Conservation (phyloP, 106 monocot species). For the Allium sativum region DNA sequence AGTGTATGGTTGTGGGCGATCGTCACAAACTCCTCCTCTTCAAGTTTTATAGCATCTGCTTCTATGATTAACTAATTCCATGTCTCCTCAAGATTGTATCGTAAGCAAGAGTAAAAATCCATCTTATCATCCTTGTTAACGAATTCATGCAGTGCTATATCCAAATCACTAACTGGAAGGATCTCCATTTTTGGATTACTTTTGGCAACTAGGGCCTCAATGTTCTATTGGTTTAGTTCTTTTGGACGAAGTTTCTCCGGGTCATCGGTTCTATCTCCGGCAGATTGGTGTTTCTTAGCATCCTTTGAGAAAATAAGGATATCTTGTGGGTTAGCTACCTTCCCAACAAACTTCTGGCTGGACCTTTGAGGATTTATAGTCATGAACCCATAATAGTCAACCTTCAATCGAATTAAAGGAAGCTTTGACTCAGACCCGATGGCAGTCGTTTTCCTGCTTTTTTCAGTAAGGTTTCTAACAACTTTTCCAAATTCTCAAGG, state of each 20-base stretch:
- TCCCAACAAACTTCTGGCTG: slow-evolving; percentile 98
- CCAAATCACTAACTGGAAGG: slow-evolving; percentile 96
- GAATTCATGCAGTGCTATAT: slow-evolving; percentile 95
- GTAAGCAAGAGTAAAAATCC: slow-evolving; percentile 87
- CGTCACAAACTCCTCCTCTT: slow-evolving; percentile 65
- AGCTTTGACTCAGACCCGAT: slow-evolving; percentile 71
- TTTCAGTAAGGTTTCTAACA: slow-evolving; percentile 81
- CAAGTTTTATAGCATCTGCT: slow-evolving; percentile 51
- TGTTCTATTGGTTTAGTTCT: slow-evolving; percentile 97
- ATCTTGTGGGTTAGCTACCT: slow-evolving; percentile 99
- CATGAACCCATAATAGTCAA: slow-evolving; percentile 97
- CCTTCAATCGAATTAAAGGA: slow-evolving; percentile 86
- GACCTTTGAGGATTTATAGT: slow-evolving; percentile 99
- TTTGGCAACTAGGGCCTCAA: slow-evolving; percentile 95
- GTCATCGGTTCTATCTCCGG: slow-evolving; percentile 64
- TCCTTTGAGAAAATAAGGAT: slow-evolving; percentile 98
- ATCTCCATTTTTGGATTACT: slow-evolving; percentile 99
- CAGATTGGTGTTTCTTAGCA: slow-evolving; percentile 71
- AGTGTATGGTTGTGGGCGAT: too few relatives aligned
- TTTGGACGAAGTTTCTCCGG: slow-evolving; percentile 84
- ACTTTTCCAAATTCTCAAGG: slow-evolving; percentile 86
- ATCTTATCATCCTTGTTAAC: slow-evolving; percentile 96
- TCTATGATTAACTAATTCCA: slow-evolving; percentile 74
- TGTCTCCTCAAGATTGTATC: slow-evolving; percentile 90
- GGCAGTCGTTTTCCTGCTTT: slow-evolving; percentile 35